Evolutionary conservation across 768 basidiomycete species (phyloP).

Genomic region (Serendipita vermifera): DNA sequence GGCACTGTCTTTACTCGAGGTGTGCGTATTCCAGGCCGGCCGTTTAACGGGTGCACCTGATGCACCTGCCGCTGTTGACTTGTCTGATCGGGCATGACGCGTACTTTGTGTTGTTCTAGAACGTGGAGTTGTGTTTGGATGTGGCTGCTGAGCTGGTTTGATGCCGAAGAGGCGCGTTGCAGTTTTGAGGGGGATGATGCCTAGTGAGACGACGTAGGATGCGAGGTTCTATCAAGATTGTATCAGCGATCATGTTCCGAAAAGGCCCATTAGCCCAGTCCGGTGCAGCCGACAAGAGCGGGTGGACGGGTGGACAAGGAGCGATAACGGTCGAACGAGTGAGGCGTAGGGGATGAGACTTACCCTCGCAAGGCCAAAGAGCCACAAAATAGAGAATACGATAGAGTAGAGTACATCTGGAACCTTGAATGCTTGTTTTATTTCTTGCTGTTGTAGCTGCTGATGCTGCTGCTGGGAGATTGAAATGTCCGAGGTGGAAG

Average conservation of each 20-base stretch:
- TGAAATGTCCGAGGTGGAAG: no score
- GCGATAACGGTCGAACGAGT: no score
- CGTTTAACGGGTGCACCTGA: no score
- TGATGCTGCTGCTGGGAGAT: not conserved
- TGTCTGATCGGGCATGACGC: no score
- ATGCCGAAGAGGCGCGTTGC: slow-evolving; percentile 6
- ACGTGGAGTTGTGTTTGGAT: not conserved
- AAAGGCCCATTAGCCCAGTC: not conserved
- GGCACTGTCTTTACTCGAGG: no score
- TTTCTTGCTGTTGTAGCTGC: not conserved
- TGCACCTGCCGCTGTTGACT: no score
- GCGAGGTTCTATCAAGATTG: not conserved
- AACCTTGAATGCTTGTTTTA: not conserved
- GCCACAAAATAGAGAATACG: not conserved
- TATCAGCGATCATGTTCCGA: no score
- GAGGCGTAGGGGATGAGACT: not conserved
- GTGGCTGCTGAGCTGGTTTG: not conserved
- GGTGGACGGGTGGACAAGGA: no score
- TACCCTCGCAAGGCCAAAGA: slow-evolving; percentile 7
- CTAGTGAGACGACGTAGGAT: slow-evolving; percentile 1
- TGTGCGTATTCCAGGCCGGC: no score
- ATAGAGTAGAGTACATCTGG: not conserved
- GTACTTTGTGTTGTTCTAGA: no score
- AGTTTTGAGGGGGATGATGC: not conserved
- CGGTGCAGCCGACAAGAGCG: not conserved